phyloP scores from a whole-genome alignment of 495 filamentous ascomycete genomes.

The Hypoxylon cercidicola region DNA sequence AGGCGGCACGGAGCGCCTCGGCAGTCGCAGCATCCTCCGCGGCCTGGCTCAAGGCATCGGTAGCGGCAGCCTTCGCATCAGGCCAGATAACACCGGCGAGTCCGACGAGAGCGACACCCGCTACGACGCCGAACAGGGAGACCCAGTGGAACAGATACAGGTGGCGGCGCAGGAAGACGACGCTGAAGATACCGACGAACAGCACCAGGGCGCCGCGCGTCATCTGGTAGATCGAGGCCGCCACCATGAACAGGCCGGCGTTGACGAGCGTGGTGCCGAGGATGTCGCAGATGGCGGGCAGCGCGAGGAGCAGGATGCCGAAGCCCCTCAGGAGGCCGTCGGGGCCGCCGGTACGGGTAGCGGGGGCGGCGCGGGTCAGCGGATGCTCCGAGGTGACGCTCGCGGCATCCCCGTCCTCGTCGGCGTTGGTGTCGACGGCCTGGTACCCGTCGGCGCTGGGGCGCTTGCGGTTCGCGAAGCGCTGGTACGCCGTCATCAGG shows the following conservation, averaged over 20 bases:
- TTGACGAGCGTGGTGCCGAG: slow-evolving; percentile 97
- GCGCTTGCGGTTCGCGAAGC: slow-evolving; percentile 59
- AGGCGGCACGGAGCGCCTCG: slow-evolving; percentile 74
- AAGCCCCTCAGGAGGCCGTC: slow-evolving; percentile 71
- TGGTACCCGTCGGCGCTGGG: slow-evolving; percentile 69
- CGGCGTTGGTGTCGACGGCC: slow-evolving; percentile 58
- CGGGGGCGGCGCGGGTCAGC: slow-evolving; percentile 52
- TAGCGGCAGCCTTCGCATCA: slow-evolving; percentile 62
- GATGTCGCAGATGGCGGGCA: slow-evolving; percentile 94
- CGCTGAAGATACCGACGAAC: slow-evolving; percentile 95
- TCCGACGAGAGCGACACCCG: slow-evolving; percentile 89
- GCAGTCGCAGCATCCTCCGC: slow-evolving; percentile 43
- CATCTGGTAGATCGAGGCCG: slow-evolving; percentile 98
- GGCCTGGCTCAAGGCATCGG: slow-evolving; percentile 37
- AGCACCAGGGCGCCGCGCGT: slow-evolving; percentile 92
- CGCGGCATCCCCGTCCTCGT: slow-evolving; percentile 54
- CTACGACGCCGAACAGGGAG: slow-evolving; percentile 83
- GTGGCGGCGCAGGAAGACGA: slow-evolving; percentile 83
- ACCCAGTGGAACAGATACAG: slow-evolving; percentile 89
- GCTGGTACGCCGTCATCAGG: slow-evolving; percentile 68
- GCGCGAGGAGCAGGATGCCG: slow-evolving; percentile 78
- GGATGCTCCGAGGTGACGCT: slow-evolving; percentile 52
- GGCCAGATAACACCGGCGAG: slow-evolving; percentile 84
- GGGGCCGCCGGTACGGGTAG: slow-evolving; percentile 55
- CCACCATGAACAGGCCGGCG: slow-evolving; percentile 90